A percentile compares a stretch with the other conserved stretches of the same genome.
These are phyloP conservation scores for Termitomyces heimii DNA, from an alignment of 768 basidiomycete species.

Conservation along the genomic window DNA sequence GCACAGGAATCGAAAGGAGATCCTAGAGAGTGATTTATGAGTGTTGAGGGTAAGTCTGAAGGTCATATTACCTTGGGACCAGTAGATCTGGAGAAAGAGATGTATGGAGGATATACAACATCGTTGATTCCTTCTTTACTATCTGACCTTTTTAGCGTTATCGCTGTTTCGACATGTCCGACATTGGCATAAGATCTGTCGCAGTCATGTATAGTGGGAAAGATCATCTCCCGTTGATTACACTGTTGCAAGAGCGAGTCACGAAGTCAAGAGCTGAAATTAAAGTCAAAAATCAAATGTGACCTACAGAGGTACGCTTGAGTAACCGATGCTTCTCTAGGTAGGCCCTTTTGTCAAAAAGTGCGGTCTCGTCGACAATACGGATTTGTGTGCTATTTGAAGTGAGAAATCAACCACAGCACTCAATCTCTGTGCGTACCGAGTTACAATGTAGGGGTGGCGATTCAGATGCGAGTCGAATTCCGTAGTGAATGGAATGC, in stretches of 20 bases:
- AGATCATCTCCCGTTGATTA: constrained; percentile 6
- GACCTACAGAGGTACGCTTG: constrained; percentile 16
- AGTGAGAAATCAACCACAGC: not conserved
- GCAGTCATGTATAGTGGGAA: constrained; percentile 18
- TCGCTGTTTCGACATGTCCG: constrained; percentile 19
- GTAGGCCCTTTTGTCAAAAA: constrained; percentile 24
- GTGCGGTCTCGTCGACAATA: constrained; percentile 24
- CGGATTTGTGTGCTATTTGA: constrained; percentile 25
- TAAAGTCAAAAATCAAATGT: not conserved
- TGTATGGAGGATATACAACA: constrained; percentile 14
- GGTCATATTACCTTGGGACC: constrained; percentile 23
- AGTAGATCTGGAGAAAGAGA: constrained; percentile 11
- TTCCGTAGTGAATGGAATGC: constrained; percentile 10
- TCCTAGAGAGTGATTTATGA: constrained; percentile 1
- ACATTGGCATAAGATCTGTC: constrained; percentile 16
- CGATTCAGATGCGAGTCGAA: constrained; percentile 14
- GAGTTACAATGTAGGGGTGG: constrained; percentile 31
- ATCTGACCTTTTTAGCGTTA: constrained; percentile 4
- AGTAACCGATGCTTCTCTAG: constrained; percentile 14
- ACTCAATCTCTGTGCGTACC: constrained; percentile 13
- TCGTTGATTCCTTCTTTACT: constrained; percentile 1
- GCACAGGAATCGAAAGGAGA: constrained; percentile 14
- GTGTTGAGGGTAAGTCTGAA: not conserved
- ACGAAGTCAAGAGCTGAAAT: not conserved
- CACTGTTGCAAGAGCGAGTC: constrained; percentile 14